Percentiles rank a stretch among this genome's conserved stretches.
phyloP scores from a whole-genome alignment of 495 filamentous ascomycete species.

The Pseudomonodictys pantanalensis region DNA sequence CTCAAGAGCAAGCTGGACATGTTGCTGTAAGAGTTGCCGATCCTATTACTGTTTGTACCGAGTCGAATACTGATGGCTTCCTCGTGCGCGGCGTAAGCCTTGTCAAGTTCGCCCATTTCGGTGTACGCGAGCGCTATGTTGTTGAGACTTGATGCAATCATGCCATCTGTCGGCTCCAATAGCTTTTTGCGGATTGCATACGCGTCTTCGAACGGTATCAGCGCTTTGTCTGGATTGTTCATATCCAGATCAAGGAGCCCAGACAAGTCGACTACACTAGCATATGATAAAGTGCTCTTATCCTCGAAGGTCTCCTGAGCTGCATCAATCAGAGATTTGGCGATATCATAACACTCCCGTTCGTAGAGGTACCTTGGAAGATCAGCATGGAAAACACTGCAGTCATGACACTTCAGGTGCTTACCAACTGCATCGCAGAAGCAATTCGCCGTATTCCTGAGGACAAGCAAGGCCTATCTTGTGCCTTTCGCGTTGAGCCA shows the following conservation, averaged over 20 bases:
- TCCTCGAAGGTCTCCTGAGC: slow-evolving; percentile 31
- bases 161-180: slow-evolving; percentile 18
- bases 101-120: slow-evolving; percentile 29
- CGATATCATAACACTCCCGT: slow-evolving; percentile 34
- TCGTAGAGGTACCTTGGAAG: slow-evolving; percentile 38
- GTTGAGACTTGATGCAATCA: slow-evolving; percentile 34
- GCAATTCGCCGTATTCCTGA: slow-evolving; percentile 28
- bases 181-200: slow-evolving; percentile 25
- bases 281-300: slow-evolving; percentile 33
- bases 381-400: neutral
- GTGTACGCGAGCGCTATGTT: slow-evolving; percentile 36
- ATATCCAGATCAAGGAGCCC: slow-evolving; percentile 37
- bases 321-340: slow-evolving; percentile 22
- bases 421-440: slow-evolving; percentile 36
- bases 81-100: slow-evolving; percentile 30
- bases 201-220: slow-evolving; percentile 31
- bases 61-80: slow-evolving; percentile 35
- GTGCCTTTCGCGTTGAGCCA: slow-evolving; percentile 9
- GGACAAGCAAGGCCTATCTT: slow-evolving; percentile 5
- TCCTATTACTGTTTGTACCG: slow-evolving; percentile 26
- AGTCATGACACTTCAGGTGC: neutral
- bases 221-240: slow-evolving; percentile 22
- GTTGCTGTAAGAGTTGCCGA: slow-evolving; percentile 39
- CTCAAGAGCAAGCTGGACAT: slow-evolving; percentile 34
- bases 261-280: slow-evolving; percentile 36